A percentile compares a stretch with the other conserved stretches of the same genome.
Evolutionary conservation across 352 stramenopile genomes (phyloP).

Genomic region (Phytophthora boehmeriae): DNA sequence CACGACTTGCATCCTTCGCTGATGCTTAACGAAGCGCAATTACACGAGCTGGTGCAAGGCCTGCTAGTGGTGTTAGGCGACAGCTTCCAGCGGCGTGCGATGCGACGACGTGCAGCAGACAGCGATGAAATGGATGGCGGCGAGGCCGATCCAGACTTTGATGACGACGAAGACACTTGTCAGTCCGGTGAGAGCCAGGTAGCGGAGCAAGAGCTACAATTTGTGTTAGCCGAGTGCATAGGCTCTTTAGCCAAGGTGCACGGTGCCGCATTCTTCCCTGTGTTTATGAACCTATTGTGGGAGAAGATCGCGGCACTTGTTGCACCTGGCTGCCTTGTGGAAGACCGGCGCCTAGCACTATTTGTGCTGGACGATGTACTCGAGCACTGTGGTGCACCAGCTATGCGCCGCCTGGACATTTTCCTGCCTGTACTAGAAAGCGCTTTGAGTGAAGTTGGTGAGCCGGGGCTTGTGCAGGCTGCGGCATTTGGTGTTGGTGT

Average conservation of each 20-base stretch:
- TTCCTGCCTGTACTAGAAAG: constrained; percentile 75
- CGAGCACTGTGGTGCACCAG: constrained; percentile 67
- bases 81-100: constrained; percentile 78
- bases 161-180: constrained; percentile 54
- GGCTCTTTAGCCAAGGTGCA: constrained; percentile 78
- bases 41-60: constrained; percentile 73
- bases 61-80: constrained; percentile 79
- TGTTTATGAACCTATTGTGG: constrained; percentile 78
- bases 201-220: constrained; percentile 77
- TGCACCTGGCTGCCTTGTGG: constrained; percentile 65
- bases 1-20: constrained; percentile 46
- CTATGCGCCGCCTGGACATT: constrained; percentile 55
- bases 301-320: constrained; percentile 79
- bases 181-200: constrained; percentile 47
- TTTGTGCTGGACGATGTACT: constrained; percentile 90
- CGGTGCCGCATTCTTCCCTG: constrained; percentile 65
- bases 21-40: constrained; percentile 74
- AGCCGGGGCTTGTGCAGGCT: constrained; percentile 70
- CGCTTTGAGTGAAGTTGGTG: constrained; percentile 60
- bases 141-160: constrained; percentile 30
- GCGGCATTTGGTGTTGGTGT: constrained; percentile 79
- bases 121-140: constrained; percentile 35
- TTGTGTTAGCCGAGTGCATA: constrained; percentile 80
- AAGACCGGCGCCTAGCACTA: constrained; percentile 83
- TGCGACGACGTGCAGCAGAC: constrained; percentile 41